Evolutionary conservation across 495 filamentous ascomycete genomes (phyloP).

Genomic region (Gamarada debralockiae): DNA sequence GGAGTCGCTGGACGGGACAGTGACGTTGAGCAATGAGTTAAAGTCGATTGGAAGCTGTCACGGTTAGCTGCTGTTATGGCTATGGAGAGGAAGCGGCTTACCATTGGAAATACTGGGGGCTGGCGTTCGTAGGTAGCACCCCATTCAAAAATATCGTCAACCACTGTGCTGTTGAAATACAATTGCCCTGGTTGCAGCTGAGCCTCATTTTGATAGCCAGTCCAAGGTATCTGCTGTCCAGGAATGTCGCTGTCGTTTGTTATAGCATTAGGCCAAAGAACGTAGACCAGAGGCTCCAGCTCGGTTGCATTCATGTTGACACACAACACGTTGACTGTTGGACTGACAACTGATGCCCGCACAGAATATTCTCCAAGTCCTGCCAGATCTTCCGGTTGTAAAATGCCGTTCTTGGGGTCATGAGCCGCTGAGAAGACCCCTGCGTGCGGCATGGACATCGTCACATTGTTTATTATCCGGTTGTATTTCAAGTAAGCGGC

Average conservation of each 20-base stretch:
- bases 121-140: constrained; percentile 42
- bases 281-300: constrained; percentile 58
- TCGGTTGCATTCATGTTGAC: constrained; percentile 55
- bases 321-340: constrained; percentile 67
- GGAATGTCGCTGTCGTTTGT: constrained; percentile 21
- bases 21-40: constrained; percentile 63
- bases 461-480: constrained; percentile 66
- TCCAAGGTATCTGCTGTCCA: constrained; percentile 17
- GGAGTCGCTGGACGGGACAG: constrained; percentile 36
- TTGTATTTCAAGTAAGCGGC: constrained; percentile 37
- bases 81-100: constrained; percentile 15
- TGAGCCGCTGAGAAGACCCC: constrained; percentile 59
- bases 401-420: constrained; percentile 55
- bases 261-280: constrained; percentile 46
- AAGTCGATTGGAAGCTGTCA: constrained; percentile 45
- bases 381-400: constrained; percentile 59
- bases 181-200: constrained; percentile 23
- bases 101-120: constrained; percentile 61
- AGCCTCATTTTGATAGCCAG: constrained; percentile 26
- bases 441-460: constrained; percentile 68
- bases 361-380: constrained; percentile 65
- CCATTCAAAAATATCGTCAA: constrained; percentile 70
- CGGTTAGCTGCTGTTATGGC: neutral
- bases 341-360: constrained; percentile 59
- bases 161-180: constrained; percentile 53